These are phyloP conservation scores for Flaveria linearis DNA, from an alignment of 129 eudicot genomes.

Conservation along the genomic window DNA sequence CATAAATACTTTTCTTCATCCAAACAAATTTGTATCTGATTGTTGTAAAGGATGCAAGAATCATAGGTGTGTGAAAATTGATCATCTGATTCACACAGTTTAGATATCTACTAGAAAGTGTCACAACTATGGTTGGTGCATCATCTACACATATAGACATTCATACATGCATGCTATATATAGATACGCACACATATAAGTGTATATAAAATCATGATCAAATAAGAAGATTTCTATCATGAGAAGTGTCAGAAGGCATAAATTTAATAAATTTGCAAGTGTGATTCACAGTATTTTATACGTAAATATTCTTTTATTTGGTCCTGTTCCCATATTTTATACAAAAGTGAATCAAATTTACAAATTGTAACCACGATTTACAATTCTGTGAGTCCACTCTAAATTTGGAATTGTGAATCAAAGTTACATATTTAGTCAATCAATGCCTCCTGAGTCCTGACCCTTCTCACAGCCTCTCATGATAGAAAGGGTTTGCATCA, in stretches of 20 bases:
- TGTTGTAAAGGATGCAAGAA: neutral
- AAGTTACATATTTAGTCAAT: neutral
- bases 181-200: neutral
- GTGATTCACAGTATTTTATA: neutral
- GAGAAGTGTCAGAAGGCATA: neutral
- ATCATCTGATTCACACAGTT: neutral
- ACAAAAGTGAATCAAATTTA: neutral
- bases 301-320: neutral
- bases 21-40: neutral
- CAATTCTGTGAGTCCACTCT: neutral
- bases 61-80: neutral
- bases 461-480: neutral
- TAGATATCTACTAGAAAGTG: neutral
- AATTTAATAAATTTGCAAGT: neutral
- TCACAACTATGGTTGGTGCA: neutral
- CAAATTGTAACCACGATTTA: neutral
- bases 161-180: neutral
- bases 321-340: neutral
- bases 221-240: too few relatives aligned
- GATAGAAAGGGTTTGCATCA: neutral
- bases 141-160: neutral
- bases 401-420: neutral
- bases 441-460: neutral
- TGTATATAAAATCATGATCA: neutral
- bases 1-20: too few relatives aligned